Evolutionary conservation across 2,329 filamentous ascomycete species (phyloP).

Genomic region (Lithohypha guttulata): DNA sequence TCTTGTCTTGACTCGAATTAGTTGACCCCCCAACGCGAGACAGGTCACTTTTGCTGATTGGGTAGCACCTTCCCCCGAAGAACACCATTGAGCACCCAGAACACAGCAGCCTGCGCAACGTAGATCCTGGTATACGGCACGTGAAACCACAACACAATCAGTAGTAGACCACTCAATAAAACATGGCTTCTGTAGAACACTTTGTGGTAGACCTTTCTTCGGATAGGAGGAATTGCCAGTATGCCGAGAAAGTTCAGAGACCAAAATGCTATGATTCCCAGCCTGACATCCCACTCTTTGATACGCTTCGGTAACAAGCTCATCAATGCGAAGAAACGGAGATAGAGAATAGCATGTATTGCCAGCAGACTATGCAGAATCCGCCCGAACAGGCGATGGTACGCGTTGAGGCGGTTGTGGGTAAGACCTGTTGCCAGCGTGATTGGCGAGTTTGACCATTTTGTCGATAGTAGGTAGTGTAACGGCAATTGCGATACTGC

Average conservation of each 20-base stretch:
- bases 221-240: constrained; percentile 38
- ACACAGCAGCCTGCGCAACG: constrained; percentile 39
- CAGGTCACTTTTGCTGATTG: constrained; percentile 25
- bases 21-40: constrained; percentile 31
- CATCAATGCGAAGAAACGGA: constrained; percentile 46
- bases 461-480: constrained; percentile 45
- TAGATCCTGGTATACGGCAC: constrained; percentile 45
- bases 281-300: constrained; percentile 46
- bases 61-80: constrained; percentile 8
- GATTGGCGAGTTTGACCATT: constrained; percentile 31
- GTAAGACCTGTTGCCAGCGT: constrained; percentile 43
- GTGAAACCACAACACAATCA: constrained; percentile 44
- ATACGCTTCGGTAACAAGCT: constrained; percentile 43
- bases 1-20: constrained; percentile 33
- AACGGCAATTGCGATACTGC: constrained; percentile 50
- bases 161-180: constrained; percentile 38
- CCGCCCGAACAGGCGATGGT: constrained; percentile 49
- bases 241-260: constrained; percentile 37
- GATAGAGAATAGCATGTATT: constrained; percentile 44
- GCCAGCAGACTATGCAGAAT: constrained; percentile 42
- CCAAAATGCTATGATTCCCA: constrained; percentile 41
- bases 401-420: constrained; percentile 45
- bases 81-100: constrained; percentile 34
- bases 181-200: constrained; percentile 49
- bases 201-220: constrained; percentile 36